These are phyloP conservation scores for Discostella stelligeroides DNA, from an alignment of 108 stramenopile species.

Conservation along the genomic window DNA sequence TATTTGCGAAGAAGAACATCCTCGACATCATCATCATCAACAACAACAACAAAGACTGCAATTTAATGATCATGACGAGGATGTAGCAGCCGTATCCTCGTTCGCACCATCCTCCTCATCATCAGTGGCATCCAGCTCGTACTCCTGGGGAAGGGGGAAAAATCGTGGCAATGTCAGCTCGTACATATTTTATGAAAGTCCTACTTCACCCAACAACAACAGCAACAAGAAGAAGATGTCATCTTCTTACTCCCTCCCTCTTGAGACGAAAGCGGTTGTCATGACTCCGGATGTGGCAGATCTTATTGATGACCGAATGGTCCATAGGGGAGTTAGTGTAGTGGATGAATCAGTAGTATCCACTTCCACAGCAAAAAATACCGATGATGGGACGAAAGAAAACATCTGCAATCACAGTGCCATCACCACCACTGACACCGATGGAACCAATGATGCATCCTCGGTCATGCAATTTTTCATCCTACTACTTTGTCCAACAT, in stretches of 20 bases:
- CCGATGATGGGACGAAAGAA: not conserved
- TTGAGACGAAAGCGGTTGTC: not conserved
- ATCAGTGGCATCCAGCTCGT: not conserved
- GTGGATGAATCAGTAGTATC: not conserved
- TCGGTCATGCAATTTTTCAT: conserved; percentile 41
- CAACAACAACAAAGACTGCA: too few relatives aligned
- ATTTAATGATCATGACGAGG: too few relatives aligned
- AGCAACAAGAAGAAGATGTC: too few relatives aligned
- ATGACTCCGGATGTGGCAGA: not conserved
- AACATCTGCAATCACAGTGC: not conserved
- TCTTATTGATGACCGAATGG: not conserved
- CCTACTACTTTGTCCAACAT: conserved; percentile 34
- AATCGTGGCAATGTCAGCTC: conserved; percentile 1
- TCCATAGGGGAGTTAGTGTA: not conserved
- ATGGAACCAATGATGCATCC: not conserved
- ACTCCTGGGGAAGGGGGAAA: not conserved
- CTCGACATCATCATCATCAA: too few relatives aligned
- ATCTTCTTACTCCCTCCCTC: too few relatives aligned
- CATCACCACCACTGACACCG: not conserved
- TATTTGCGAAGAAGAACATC: too few relatives aligned
- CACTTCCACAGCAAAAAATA: not conserved
- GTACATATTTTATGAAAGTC: conserved; percentile 4
- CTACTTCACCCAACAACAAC: not conserved
- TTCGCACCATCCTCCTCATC: not conserved
- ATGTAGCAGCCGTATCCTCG: not conserved